These are phyloP conservation scores for Fragilaria radians DNA, from an alignment of 108 stramenopile species.

Conservation along the genomic window DNA sequence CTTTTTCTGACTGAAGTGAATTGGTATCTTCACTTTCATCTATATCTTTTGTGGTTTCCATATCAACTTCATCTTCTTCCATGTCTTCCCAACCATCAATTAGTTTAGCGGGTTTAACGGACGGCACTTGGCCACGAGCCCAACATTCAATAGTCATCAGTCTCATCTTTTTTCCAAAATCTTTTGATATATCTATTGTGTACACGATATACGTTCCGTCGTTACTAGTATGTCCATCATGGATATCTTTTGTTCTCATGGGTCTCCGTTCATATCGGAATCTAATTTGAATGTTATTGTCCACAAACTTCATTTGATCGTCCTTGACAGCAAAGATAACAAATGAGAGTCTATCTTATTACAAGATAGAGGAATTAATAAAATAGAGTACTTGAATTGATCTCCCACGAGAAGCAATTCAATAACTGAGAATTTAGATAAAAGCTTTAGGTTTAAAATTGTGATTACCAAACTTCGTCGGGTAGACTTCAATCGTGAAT, in stretches of 20 bases:
- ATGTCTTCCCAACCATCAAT: conserved; percentile 40
- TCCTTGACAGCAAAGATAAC: no score
- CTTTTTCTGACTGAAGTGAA: neutral
- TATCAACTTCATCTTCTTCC: conserved; percentile 13
- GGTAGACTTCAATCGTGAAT: no score
- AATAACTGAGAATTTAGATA: no score
- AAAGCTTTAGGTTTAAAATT: no score
- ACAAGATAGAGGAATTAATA: no score
- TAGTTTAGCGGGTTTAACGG: conserved; percentile 39
- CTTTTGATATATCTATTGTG: conserved; percentile 49
- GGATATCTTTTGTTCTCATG: neutral
- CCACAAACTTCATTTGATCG: conserved; percentile 14
- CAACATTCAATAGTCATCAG: conserved; percentile 48
- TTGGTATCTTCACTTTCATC: neutral
- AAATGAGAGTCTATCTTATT: no score
- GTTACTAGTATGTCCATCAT: conserved; percentile 11
- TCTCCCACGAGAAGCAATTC: no score
- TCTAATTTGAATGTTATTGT: conserved; percentile 14
- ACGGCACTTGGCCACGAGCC: conserved; percentile 41
- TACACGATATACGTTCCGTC: conserved; percentile 47
- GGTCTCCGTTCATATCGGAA: conserved; percentile 33
- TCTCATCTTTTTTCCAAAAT: conserved; percentile 43
- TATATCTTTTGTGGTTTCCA: conserved; percentile 1
- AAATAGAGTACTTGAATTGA: no score
- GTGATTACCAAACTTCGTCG: no score